These are phyloP conservation scores for Rhizoclosmatium sp. DNA, from an alignment of 192 early-diverging fungal genomes.

Conservation along the genomic window DNA sequence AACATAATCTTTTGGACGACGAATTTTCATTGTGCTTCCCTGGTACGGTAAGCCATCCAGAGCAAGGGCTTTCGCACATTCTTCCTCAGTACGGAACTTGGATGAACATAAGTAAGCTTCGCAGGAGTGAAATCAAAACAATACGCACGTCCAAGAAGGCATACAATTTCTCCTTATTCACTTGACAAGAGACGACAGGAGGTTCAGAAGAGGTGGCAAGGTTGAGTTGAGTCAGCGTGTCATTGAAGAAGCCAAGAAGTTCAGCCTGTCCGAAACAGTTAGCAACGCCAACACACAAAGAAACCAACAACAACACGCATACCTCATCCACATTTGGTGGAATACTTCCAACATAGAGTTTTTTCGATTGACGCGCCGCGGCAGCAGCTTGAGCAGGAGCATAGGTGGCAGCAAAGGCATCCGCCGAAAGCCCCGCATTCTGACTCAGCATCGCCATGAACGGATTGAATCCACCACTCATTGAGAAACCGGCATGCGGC, in stretches of 20 bases:
- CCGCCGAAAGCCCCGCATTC: background rate
- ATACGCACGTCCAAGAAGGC: slow-evolving; percentile 87
- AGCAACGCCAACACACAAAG: background rate
- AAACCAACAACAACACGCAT: background rate
- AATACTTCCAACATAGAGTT: slow-evolving; percentile 93
- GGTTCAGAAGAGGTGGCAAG: slow-evolving; percentile 72
- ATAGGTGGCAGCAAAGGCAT: slow-evolving; percentile 56
- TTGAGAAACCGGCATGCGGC: slow-evolving; percentile 30
- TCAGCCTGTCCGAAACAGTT: slow-evolving; percentile 52
- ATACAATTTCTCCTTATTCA: slow-evolving; percentile 94
- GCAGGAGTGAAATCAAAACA: background rate
- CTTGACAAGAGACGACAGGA: slow-evolving; percentile 77
- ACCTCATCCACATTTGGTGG: slow-evolving; percentile 75
- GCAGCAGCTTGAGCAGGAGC: slow-evolving; percentile 60
- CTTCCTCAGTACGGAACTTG: slow-evolving; percentile 85
- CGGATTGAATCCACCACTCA: background rate
- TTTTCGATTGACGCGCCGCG: slow-evolving; percentile 78
- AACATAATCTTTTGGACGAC: slow-evolving; percentile 93
- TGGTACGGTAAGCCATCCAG: slow-evolving; percentile 92
- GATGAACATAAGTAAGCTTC: background rate
- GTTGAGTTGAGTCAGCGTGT: slow-evolving; percentile 79
- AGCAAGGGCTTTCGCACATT: slow-evolving; percentile 90
- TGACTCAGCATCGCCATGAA: background rate
- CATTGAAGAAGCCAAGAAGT: slow-evolving; percentile 87
- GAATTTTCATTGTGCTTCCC: slow-evolving; percentile 84